These are phyloP conservation scores for Nadsonia commutata DNA, from an alignment of 1,139 yeast species.

Conservation along the genomic window DNA sequence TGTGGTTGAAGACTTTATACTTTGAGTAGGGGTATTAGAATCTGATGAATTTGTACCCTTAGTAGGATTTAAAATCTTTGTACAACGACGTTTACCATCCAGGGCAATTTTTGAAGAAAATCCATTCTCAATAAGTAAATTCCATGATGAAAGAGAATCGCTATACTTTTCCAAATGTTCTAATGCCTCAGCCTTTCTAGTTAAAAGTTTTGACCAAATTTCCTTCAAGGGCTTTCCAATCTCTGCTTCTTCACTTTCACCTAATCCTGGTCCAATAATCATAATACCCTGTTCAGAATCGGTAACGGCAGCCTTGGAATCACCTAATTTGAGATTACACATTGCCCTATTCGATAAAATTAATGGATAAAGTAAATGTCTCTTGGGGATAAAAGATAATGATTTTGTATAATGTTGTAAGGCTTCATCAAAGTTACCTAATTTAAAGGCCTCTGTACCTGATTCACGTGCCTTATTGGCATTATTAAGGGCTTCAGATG, in stretches of 20 bases:
- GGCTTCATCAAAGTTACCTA: slow-evolving; percentile 74
- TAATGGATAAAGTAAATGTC: slow-evolving; percentile 54
- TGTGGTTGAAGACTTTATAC: slow-evolving; percentile 3
- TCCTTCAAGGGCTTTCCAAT: slow-evolving; percentile 47
- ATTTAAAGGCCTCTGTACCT: slow-evolving; percentile 50
- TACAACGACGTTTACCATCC: slow-evolving; percentile 77
- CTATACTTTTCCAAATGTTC: slow-evolving; percentile 63
- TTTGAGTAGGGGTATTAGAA: slow-evolving; percentile 14
- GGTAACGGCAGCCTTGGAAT: slow-evolving; percentile 45
- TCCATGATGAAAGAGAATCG: slow-evolving; percentile 50
- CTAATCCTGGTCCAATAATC: slow-evolving; percentile 34
- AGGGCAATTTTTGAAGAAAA: slow-evolving; percentile 46
- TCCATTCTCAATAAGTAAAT: slow-evolving; percentile 50
- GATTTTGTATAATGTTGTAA: slow-evolving; percentile 47
- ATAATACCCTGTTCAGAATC: slow-evolving; percentile 44
- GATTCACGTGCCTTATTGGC: slow-evolving; percentile 41
- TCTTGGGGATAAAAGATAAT: slow-evolving; percentile 43
- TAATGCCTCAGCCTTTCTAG: slow-evolving; percentile 66
- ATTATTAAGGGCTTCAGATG: slow-evolving; percentile 30
- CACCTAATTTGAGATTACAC: slow-evolving; percentile 58
- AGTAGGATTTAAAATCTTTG: slow-evolving; percentile 35
- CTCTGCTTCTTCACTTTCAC: slow-evolving; percentile 27
- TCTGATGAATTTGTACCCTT: slow-evolving; percentile 11
- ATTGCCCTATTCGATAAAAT: slow-evolving; percentile 67
- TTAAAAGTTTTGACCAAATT: slow-evolving; percentile 58